Base-by-base conservation (phyloP, 1,139 yeast genomes). In the Casaregolazyma lundiana region DNA sequence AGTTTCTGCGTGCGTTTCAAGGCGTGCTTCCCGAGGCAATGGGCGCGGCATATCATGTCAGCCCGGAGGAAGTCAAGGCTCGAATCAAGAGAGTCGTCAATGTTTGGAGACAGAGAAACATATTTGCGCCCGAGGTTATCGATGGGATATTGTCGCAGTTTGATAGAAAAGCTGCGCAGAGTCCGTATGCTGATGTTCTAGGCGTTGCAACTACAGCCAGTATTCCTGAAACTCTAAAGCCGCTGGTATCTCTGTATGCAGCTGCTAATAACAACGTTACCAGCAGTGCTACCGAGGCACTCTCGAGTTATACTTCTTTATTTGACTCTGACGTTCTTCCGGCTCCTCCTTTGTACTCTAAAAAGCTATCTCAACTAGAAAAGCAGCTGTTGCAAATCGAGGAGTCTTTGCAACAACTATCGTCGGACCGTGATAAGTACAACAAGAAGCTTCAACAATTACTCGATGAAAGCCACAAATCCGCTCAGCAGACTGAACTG, bases 61-160 rank as follows among this genome's bases (percentile, higher is more conserved):
- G 59, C 5, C 58, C 67, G 4, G 46, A 55, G 37, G 70, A 66
- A 11, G 54, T 77, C 9, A 73, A 75, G 50, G 73, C 76, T n/a
- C 81, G 80, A 51, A 75, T 85, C 29, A 73, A 70, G 35, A 72
- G 95, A 38, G 78, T 86, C 20, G 70, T 86, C 1, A 76, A 71
- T 41, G 94, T 88, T 13, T 85, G 96, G 95, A 74, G 74, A 45
- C 85, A 85, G 50, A 69, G 96, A 44, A 61, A 63, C 20, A 76
- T 88, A 1, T 86, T 84, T 55, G 53, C 70, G 1, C 58, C 61
- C 0, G 59, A 59, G 1, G 78, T 74, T 19, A 69, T 82, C 41
- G 60, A 62, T 6, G 64, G 63, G n/a, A 69, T 84, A 57, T 26
- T 26, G 5, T 4, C 11, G 32, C 32, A 15, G 13, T 13, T 22